These are phyloP conservation scores for Capsicum chinense DNA, from an alignment of 257 asterid species.

Conservation along the genomic window DNA sequence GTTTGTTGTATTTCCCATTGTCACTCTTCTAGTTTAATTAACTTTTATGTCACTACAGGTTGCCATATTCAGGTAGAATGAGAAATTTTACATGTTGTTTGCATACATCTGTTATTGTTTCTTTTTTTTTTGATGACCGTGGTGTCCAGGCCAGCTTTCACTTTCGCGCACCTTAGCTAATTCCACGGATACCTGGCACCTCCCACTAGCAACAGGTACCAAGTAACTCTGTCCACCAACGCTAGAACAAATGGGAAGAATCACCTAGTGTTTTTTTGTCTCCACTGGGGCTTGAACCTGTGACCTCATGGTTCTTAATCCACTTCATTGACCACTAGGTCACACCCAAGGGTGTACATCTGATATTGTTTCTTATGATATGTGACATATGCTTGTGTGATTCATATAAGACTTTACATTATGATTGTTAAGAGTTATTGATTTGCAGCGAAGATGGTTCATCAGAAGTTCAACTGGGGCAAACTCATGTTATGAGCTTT, in stretches of 20 bases:
- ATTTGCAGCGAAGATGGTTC: slow-evolving; percentile 89
- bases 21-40: not conserved
- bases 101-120: not conserved
- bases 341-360: no score
- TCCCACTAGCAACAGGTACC: no score
- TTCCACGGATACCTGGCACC: no score
- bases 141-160: no score
- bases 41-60: not conserved
- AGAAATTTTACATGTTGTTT: not conserved
- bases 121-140: not conserved
- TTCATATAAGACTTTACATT: not conserved
- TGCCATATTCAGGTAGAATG: not conserved
- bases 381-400: not conserved
- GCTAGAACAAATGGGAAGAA: no score
- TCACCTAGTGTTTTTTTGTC: no score
- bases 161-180: no score
- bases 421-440: slow-evolving; percentile 24
- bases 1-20: not conserved
- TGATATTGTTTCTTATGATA: not conserved
- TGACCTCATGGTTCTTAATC: no score
- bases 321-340: no score
- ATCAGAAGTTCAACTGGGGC: slow-evolving; percentile 91
- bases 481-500: slow-evolving; percentile 86
- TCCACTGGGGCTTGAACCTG: no score
- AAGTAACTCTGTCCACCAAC: no score